Percentiles rank a stretch among this genome's conserved stretches.
phyloP scores from a whole-genome alignment of 352 stramenopile genomes.

The Phytophthora pini region DNA sequence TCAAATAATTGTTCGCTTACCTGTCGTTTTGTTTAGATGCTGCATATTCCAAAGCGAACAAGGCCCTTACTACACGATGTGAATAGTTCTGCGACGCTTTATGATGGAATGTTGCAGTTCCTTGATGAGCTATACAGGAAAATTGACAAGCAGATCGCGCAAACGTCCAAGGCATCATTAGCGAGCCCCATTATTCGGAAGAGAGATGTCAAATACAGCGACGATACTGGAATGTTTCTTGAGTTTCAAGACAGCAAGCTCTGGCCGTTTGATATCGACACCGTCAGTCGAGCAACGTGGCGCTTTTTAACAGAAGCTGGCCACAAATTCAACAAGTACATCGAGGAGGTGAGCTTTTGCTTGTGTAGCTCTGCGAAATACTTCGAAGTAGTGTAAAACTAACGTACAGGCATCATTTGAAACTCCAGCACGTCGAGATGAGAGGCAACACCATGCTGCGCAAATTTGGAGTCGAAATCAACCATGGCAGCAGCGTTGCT shows the following conservation, averaged over 20 bases:
- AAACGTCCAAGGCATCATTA: constrained; percentile 1
- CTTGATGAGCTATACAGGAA: constrained; percentile 18
- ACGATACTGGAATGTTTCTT: constrained; percentile 33
- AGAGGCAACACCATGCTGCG: constrained; percentile 32
- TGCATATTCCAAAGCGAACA: constrained; percentile 13
- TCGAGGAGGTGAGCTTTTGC: constrained; percentile 17
- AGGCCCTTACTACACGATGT: not conserved
- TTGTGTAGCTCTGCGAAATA: not conserved
- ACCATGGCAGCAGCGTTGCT: constrained; percentile 13
- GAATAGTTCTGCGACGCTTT: not conserved
- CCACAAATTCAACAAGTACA: constrained; percentile 36
- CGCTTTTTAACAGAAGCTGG: constrained; percentile 30
- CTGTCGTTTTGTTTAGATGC: not conserved
- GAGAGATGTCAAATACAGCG: constrained; percentile 28
- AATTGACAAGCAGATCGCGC: constrained; percentile 4
- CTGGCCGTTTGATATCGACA: constrained; percentile 31
- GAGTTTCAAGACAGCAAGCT: constrained; percentile 40
- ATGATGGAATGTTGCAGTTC: constrained; percentile 16
- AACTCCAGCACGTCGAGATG: constrained; percentile 29
- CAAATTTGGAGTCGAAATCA: constrained; percentile 33
- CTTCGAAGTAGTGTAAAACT: not conserved
- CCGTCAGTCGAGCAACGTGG: constrained; percentile 27
- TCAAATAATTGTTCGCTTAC: not conserved
- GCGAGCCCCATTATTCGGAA: constrained; percentile 17
- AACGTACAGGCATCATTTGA: not conserved